Evolutionary conservation across 768 basidiomycete species (phyloP), one percentile per base, ranked within the genome.

Genomic region (Boletus rex-veris): DNA sequence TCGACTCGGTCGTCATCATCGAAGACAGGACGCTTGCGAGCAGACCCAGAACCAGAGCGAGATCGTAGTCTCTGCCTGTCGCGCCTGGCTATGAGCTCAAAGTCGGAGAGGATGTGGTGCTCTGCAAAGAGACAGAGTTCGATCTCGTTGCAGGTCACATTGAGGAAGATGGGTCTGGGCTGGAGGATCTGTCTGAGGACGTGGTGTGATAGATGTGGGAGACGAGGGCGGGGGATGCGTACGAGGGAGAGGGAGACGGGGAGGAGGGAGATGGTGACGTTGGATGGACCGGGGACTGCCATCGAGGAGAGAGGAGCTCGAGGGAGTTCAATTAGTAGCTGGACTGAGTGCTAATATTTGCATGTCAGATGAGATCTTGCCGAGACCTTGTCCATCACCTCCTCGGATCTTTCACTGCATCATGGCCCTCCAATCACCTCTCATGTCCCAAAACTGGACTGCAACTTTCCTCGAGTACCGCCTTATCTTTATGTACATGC

Each of bases 91-190:
- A 85, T 77, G 9, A 73, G 69, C 60, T 83, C 81, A 59, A 89
- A 88, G 58, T 85, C 83, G 12, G 73, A 63, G 15, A 86, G 75
- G 52, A 74, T 65, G 54, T 74, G 71, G 50, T 82, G 75, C 58
- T 87, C 84, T 35, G 83, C 86, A 61, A 90, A 89, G 46, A 88
- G 71, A 66, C 80, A 82, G 69, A 92, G 84, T 69, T 91, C 89
- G 58, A 90, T 80, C 58, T 87, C 80, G 66, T 92, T 92, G 72
- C 80, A 86, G 48, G 86, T 88, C 52, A 90, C 77, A 62, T 84
- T 88, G 64, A 90, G 77, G 67, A 90, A 90, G 7, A 78, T 76
- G 15, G 85, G 83, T 55, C 73, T 75, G 3, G 85, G 84, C 46
- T 80, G 80, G 49, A 90, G 80, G 53, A 90, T 80, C 68, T 86